A percentile compares a stretch with the other conserved stretches of the same genome.
phyloP scores from a whole-genome alignment of 129 eudicot genomes.

The Chrysanthemum lavandulifolium region DNA sequence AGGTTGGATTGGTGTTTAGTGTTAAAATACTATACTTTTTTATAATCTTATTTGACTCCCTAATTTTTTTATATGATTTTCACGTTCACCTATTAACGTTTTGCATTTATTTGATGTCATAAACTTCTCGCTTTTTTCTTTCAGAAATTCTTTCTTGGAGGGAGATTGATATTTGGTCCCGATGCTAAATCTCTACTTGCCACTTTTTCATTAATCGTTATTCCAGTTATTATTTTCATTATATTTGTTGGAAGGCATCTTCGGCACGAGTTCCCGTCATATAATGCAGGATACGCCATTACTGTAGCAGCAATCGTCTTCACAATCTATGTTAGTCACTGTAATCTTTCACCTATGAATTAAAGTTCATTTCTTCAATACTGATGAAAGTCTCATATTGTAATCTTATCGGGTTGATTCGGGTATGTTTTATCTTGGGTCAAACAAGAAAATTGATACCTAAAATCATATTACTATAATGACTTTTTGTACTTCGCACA shows the following conservation, averaged over 20 bases:
- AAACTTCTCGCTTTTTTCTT: constrained; percentile 5
- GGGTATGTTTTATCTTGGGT: too few species aligned
- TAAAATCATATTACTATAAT: too few species aligned
- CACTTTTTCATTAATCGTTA: constrained; percentile 57
- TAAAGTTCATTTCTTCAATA: too few species aligned
- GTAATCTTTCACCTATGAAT: background rate
- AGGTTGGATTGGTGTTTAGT: too few species aligned
- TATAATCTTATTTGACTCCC: too few species aligned
- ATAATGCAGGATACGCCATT: constrained; percentile 88
- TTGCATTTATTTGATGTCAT: background rate
- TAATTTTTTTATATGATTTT: background rate
- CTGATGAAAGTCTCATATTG: too few species aligned
- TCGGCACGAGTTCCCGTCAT: constrained; percentile 67
- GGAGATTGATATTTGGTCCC: constrained; percentile 93
- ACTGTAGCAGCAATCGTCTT: constrained; percentile 62
- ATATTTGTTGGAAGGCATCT: constrained; percentile 84
- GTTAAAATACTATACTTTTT: too few species aligned
- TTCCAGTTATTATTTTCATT: constrained; percentile 72
- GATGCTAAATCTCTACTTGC: constrained; percentile 83
- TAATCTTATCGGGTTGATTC: too few species aligned
- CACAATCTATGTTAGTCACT: constrained; percentile 69
- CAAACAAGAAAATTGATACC: too few species aligned
- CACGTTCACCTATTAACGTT: background rate
- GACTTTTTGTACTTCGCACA: too few species aligned
- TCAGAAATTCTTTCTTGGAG: constrained; percentile 82